Base-by-base conservation (phyloP, 345 rosid species). In the Hibiscus syriacus region DNA sequence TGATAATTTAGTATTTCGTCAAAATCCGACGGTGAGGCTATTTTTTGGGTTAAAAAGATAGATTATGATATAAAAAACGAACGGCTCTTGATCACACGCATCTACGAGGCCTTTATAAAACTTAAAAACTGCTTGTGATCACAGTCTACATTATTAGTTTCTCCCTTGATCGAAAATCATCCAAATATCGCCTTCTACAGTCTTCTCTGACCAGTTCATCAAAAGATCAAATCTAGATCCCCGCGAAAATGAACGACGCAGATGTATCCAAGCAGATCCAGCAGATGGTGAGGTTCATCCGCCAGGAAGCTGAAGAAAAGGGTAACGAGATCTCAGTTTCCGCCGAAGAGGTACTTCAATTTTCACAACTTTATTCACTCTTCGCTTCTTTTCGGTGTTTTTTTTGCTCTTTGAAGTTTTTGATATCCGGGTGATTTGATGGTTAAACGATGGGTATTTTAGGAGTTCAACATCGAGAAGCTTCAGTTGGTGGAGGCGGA, bases 241-340 rank as follows among this genome's bases (percentile, higher is more conserved):
- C n/a, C n/a, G n/a, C n/a, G n/a, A n/a, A n/a, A n/a, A n/a, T n/a
- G n/a, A n/a, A n/a, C n/a, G n/a, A n/a, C n/a, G n/a, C n/a, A n/a
- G n/a, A n/a, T n/a, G n/a, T n/a, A n/a, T n/a, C n/a, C n/a, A n/a
- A n/a, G n/a, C 38, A 34, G 92, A 91, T 91, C 84, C 86, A 94
- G 87, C 96, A 91, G 89, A 94, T 94, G 99, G 95, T 91, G 73
- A 79, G 89, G 67, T 91, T 94, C 83, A 87, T 94, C 86, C 91
- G 87, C 70, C 99, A 91, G 63, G 99, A 94, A 78, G 97, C 96
- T 4, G 89, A 91, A 73, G 99, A 94, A 80, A 94, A 89, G 55
- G n/a, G n/a, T n/a, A n/a, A n/a, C n/a, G n/a, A n/a, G n/a, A n/a
- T n/a, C n/a, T n/a, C n/a, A n/a, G n/a, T n/a, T n/a, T n/a, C n/a